phyloP scores from a whole-genome alignment of 1,284 basidiomycete species.

The Peniophora sp. region DNA sequence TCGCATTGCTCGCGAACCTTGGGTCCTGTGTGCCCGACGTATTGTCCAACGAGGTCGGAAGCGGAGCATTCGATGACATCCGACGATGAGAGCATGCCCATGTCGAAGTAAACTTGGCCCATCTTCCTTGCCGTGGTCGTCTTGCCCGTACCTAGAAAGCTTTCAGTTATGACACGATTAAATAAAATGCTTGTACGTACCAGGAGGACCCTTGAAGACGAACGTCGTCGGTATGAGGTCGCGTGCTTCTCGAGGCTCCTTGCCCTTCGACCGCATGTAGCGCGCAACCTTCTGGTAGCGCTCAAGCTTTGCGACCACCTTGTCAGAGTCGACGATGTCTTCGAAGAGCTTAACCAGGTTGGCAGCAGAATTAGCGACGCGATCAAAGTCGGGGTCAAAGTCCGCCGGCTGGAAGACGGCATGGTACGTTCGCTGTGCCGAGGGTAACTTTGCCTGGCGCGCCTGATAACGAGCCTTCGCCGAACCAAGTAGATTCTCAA shows the following conservation, averaged over 20 bases:
- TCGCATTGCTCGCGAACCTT: constrained; percentile 51
- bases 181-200: constrained; percentile 21
- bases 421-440: constrained; percentile 23
- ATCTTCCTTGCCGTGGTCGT: constrained; percentile 38
- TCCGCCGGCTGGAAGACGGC: constrained; percentile 49
- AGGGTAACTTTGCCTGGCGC: constrained; percentile 29
- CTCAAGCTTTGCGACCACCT: constrained; percentile 38
- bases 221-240: constrained; percentile 56
- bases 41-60: constrained; percentile 58
- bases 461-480: constrained; percentile 45
- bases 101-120: constrained; percentile 54
- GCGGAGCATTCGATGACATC: constrained; percentile 59
- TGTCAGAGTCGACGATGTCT: constrained; percentile 53
- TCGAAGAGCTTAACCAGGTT: constrained; percentile 53
- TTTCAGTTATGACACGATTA: background rate
- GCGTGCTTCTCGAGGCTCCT: constrained; percentile 27
- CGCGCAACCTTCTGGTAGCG: constrained; percentile 44
- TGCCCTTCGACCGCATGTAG: constrained; percentile 30
- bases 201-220: constrained; percentile 66
- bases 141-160: constrained; percentile 28
- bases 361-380: constrained; percentile 32
- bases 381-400: constrained; percentile 53
- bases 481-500: constrained; percentile 51
- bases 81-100: constrained; percentile 48
- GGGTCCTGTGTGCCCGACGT: constrained; percentile 61